Evolutionary conservation across 257 asterid genomes (phyloP).

Genomic region (Solanum ossicruentum): DNA sequence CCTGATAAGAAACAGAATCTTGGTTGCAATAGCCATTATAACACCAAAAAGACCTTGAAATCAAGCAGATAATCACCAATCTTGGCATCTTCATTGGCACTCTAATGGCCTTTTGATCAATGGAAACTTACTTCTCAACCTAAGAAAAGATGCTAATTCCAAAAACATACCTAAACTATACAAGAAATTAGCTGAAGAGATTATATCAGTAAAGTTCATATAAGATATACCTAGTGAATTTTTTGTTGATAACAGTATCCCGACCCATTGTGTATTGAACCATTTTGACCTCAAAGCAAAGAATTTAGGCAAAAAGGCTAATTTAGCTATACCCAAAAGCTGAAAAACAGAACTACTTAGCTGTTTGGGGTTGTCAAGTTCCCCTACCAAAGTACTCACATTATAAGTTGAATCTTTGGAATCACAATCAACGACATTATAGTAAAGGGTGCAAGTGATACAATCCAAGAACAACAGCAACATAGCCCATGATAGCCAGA

Average conservation of each 20-base stretch:
- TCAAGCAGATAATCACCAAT: constrained; percentile 40
- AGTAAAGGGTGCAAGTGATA: constrained; percentile 12
- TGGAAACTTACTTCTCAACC: constrained; percentile 49
- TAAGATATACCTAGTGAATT: constrained; percentile 45
- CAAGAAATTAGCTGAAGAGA: constrained; percentile 52
- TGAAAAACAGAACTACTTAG: constrained; percentile 50
- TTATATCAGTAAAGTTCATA: constrained; percentile 38
- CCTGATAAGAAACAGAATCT: constrained; percentile 34
- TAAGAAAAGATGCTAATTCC: constrained; percentile 58
- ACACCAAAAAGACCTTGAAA: constrained; percentile 48
- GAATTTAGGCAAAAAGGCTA: constrained; percentile 27
- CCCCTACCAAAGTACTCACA: constrained; percentile 65
- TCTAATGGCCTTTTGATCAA: constrained; percentile 42
- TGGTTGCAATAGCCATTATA: constrained; percentile 47
- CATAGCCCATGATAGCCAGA: constrained; percentile 14
- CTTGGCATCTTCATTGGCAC: constrained; percentile 36
- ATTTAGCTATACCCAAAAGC: constrained; percentile 49
- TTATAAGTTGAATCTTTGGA: constrained; percentile 18
- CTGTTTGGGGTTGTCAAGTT: constrained; percentile 58
- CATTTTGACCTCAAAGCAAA: constrained; percentile 33
- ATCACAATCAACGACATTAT: constrained; percentile 1
- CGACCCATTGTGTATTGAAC: constrained; percentile 73
- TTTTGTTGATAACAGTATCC: constrained; percentile 39
- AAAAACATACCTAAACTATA: constrained; percentile 67
- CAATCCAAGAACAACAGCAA: constrained; percentile 9